Evolutionary conservation across 2,329 filamentous ascomycete species (phyloP).

Genomic region (Lasiodiplodia hormozganensis): DNA sequence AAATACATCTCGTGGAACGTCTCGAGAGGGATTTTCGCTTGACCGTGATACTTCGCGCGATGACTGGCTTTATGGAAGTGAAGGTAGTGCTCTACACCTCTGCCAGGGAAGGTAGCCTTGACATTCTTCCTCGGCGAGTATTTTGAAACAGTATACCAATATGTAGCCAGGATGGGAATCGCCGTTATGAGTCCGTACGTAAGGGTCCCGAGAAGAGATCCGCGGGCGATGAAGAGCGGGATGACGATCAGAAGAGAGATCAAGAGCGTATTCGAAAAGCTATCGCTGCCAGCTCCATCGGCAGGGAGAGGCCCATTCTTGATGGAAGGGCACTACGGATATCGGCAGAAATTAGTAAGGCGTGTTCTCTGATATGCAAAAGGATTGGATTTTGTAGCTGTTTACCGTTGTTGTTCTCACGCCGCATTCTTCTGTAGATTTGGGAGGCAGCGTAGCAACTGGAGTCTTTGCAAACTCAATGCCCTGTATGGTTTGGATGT

Average conservation of each 20-base stretch:
- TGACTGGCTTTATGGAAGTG: conserved; percentile 73
- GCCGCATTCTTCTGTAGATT: too few relatives aligned
- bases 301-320: conserved; percentile 94
- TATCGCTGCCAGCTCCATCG: conserved; percentile 82
- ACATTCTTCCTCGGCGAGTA: conserved; percentile 91
- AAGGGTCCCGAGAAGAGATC: conserved; percentile 69
- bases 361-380: too few relatives aligned
- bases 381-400: too few relatives aligned
- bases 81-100: conserved; percentile 89
- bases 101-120: conserved; percentile 85
- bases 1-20: conserved; percentile 99
- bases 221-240: conserved; percentile 80
- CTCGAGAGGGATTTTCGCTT: conserved; percentile 85
- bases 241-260: conserved; percentile 72
- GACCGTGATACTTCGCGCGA: conserved; percentile 73
- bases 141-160: conserved; percentile 81
- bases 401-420: too few relatives aligned
- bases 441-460: too few relatives aligned
- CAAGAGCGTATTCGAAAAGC: conserved; percentile 84
- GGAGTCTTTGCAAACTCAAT: too few relatives aligned
- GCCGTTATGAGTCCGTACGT: conserved; percentile 70
- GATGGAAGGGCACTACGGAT: conserved; percentile 77
- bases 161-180: conserved; percentile 78
- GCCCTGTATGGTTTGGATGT: too few relatives aligned
- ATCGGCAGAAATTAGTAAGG: too few relatives aligned